Base-by-base conservation (phyloP, 495 filamentous ascomycete genomes). In the Penicillium malachiteum region DNA sequence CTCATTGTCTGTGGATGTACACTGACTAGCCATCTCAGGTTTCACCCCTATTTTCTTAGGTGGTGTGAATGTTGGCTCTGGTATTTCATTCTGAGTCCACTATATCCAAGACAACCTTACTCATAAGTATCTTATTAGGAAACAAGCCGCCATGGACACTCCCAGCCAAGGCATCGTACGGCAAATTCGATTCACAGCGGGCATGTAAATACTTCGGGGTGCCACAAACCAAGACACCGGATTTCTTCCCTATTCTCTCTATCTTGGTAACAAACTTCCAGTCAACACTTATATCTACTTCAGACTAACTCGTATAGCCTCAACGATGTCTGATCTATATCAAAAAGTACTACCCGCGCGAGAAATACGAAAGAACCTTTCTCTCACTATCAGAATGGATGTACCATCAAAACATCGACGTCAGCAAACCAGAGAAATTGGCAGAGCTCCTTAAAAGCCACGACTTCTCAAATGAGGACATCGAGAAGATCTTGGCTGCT, bases 71-170 rank as follows among this genome's bases (percentile, higher is more conserved):
- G 78, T 71, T 30, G 81, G 74, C 18, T 82, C 81, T 37, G 85
- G 84, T 87, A 66, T 65, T 44, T 41, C 3, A 12, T 30, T n/a
- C 11, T 10, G 2, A 3, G 8, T 26, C 3, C 14, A 31, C 9
- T 9, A 48, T 5, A 13, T 42, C 16, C 7, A 18, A 42, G 32
- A 32, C 12, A 11, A 10, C 7, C 5, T 16, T 10, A 31, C 13
- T 42, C 9, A 43, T 21, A 2, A 21, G 12, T 12, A 10, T 16
- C 32, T 0, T 2, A 32, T 7, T 50, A 82, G 86, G 87, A 38
- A 91, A 92, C 71, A 84, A 83, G 55, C 89, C 89, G 0, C 89
- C 89, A 5, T 89, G 86, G 85, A 80, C 75, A 1, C 68, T 87
- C 30, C 83, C 84, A 5, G 83, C 83, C 42, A 91, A 92, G 74